Evolutionary conservation across 352 stramenopile genomes (phyloP), one percentile per base, ranked within the genome.

Genomic region (Phytophthora cactorum): DNA sequence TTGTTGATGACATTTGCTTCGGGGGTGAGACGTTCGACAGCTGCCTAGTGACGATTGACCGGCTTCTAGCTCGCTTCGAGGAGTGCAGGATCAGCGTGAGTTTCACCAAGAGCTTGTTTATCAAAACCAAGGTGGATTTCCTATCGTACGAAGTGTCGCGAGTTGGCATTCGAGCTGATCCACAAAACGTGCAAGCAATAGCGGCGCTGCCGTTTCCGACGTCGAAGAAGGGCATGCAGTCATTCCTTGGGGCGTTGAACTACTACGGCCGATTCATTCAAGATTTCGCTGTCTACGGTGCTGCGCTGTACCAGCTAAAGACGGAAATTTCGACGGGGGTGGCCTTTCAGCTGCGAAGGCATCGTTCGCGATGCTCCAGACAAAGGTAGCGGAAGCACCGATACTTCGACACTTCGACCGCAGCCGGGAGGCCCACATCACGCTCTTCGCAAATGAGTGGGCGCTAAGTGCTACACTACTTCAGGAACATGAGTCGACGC

Each of bases 371-470:
- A n/a, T n/a, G n/a, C n/a, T n/a, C n/a, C n/a, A n/a, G n/a, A n/a
- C n/a, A n/a, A n/a, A n/a, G n/a, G n/a, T n/a, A n/a, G n/a, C n/a
- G n/a, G n/a, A n/a, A n/a, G n/a, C n/a, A n/a, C n/a, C n/a, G n/a
- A n/a, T n/a, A n/a, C n/a, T n/a, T n/a, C n/a, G n/a, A 0, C 68
- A 75, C 12, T 65, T 66, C 9, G 50, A 68, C 17, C 9, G 27
- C 0, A 44, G 22, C 0, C 39, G 44, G 12, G 51, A 72, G 0
- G 63, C 66, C 4, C 6, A 52, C 2, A 22, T 75, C 0, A 72
- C 69, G 10, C 9, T 72, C 59, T 74, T n/a, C n/a, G 68, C 59
- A 0, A 76, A 72, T 9, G 22, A 49, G 7, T 79, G 67, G 67
- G 58, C 63, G 1, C 22, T 74, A 3, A 74, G 67, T 7, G 57